Evolutionary conservation across 1,284 basidiomycete genomes (phyloP).

Genomic region (Cutaneotrichosporon sp.): DNA sequence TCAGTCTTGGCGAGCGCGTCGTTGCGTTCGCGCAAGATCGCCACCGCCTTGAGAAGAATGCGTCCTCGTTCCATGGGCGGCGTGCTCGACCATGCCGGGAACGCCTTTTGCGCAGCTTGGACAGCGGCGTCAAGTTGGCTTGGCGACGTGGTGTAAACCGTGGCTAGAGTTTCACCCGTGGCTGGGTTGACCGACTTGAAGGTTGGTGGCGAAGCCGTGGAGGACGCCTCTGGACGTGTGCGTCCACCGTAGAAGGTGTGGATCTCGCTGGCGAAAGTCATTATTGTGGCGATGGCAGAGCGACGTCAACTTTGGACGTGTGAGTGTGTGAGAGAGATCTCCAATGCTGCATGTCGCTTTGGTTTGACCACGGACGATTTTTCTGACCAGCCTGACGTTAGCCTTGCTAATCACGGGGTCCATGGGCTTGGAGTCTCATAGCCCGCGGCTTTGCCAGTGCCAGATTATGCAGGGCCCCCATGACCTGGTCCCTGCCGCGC

Average conservation of each 20-base stretch:
- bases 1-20: slow-evolving; percentile 15
- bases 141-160: slow-evolving; percentile 10
- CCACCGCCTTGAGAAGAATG: slow-evolving; percentile 12
- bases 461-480: too few relatives aligned
- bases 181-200: slow-evolving; percentile 14
- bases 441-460: too few relatives aligned
- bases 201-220: slow-evolving; percentile 1
- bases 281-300: not conserved
- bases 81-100: slow-evolving; percentile 10
- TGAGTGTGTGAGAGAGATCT: not conserved
- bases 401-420: too few relatives aligned
- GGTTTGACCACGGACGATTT: too few relatives aligned
- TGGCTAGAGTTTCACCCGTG: slow-evolving; percentile 11
- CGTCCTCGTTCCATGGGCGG: slow-evolving; percentile 10
- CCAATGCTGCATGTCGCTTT: too few relatives aligned
- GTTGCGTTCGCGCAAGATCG: slow-evolving; percentile 15
- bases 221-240: slow-evolving; percentile 8
- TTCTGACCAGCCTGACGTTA: too few relatives aligned
- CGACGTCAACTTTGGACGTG: not conserved
- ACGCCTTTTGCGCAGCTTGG: slow-evolving; percentile 3
- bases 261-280: slow-evolving; percentile 16
- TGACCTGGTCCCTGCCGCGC: too few relatives aligned
- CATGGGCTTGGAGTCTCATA: too few relatives aligned
- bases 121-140: slow-evolving; percentile 17
- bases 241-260: slow-evolving; percentile 17